Conservation (phyloP, 2,329 filamentous ascomycete species). For the Talaromyces verruculosus region DNA sequence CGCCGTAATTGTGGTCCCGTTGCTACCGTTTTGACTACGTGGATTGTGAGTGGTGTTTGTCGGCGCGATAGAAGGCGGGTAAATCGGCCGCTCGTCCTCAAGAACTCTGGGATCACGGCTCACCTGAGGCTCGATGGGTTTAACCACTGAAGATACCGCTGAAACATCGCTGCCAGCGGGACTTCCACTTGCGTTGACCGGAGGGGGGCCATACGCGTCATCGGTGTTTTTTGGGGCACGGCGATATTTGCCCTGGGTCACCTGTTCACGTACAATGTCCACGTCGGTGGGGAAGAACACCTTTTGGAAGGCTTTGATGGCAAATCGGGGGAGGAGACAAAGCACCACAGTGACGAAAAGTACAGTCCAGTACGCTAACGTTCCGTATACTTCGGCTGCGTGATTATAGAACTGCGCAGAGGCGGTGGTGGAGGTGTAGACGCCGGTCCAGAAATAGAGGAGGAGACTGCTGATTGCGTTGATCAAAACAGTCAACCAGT, state of each 20-base stretch:
- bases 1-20: constrained; percentile 82
- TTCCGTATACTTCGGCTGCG: constrained; percentile 73
- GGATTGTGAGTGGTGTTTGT: constrained; percentile 77
- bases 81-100: constrained; percentile 89
- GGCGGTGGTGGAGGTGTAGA: constrained; percentile 67
- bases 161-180: constrained; percentile 38
- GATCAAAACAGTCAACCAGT: constrained; percentile 89
- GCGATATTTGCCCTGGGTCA: constrained; percentile 61
- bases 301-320: constrained; percentile 84
- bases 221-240: constrained; percentile 36
- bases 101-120: constrained; percentile 65
- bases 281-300: constrained; percentile 90
- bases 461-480: constrained; percentile 79
- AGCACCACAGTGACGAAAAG: constrained; percentile 76
- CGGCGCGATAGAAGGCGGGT: constrained; percentile 80
- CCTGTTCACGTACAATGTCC: constrained; percentile 93
- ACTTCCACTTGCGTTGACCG: constrained; percentile 15
- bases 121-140: constrained; percentile 58
- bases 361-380: constrained; percentile 83
- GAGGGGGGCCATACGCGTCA: constrained; percentile 53
- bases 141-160: constrained; percentile 41
- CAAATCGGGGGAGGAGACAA: constrained; percentile 83
- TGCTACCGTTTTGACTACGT: constrained; percentile 84
- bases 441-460: constrained; percentile 93
- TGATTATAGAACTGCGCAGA: constrained; percentile 72